Base-by-base conservation (phyloP, 1,139 yeast species). In the Magnusiomyces suaveolens region DNA sequence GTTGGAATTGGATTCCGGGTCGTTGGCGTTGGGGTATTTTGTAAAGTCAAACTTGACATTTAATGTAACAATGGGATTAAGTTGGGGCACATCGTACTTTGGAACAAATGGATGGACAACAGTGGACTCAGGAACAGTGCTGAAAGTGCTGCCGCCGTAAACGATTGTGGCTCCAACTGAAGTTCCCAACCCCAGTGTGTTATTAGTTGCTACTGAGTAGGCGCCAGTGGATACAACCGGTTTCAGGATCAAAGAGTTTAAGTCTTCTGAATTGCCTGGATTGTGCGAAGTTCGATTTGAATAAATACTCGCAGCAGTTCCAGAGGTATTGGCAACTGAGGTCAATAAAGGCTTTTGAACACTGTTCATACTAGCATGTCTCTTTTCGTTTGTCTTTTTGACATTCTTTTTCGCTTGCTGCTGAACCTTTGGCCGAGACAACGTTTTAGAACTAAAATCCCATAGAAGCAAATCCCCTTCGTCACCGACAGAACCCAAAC, bases 401-500 rank as follows among this genome's bases (percentile, higher is more conserved):
- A 20, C 10, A 20, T 32, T 32, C 38, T 46, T 46, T 18, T 29
- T 29, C 4, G 25, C 25, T n/a, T 46, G 36, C n/a, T 48, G 51
- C 32, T 38, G 29, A 29, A 18, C 44, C 33, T 48, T 48, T 41
- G 24, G 20, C 48, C 52, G 44, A 41, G 41, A 51, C 48, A 84
- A 67, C 14, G 82, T 78, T 62, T 78, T 75, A 46, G 85, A 84
- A 53, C 82, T 80, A 65, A 86, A 83, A 62, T 86, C 94, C 87
- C 90, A 86, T 32, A 84, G 70, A 38, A 83, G 68, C 8, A 85
- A 69, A 55, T 76, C 75, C 0, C 89, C 88, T 64, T 86, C 95
- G 62, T 78, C 83, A 1, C 90, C 89, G 57, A 82, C 82, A 46
- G 85, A 76, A 1, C 84, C 79, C 41, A 86, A 67, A 54, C 84